Conservation (phyloP, 2,329 filamentous ascomycete species). For the Ceratocystis variospora region DNA sequence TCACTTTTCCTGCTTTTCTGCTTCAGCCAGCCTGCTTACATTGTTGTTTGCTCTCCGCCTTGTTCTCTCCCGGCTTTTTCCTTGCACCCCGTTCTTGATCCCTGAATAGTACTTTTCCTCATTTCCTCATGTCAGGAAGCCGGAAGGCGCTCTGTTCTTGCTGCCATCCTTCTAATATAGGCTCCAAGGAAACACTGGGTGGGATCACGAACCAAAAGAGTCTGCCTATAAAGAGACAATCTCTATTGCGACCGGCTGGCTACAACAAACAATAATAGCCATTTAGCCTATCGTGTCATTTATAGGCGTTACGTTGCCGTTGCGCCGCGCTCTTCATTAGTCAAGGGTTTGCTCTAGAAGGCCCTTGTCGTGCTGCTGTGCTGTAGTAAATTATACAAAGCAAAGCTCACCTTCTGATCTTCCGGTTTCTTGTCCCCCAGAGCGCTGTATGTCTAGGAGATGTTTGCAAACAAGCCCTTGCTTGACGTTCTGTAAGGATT, state of each 20-base stretch:
- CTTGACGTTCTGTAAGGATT: background rate
- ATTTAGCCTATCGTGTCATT: too few species aligned
- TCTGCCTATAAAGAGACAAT: too few species aligned
- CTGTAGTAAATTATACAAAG: background rate
- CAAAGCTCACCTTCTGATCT: background rate
- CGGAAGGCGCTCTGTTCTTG: background rate
- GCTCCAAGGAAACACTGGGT: too few species aligned
- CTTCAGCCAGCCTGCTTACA: background rate
- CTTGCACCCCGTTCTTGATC: background rate
- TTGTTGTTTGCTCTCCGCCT: background rate
- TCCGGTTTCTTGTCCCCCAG: too few species aligned
- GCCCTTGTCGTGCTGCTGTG: background rate
- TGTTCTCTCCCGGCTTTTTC: background rate
- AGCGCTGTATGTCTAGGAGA: background rate
- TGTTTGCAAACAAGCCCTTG: background rate
- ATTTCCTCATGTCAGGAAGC: background rate
- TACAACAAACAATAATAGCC: too few species aligned
- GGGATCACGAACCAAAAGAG: too few species aligned
- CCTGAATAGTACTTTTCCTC: background rate
- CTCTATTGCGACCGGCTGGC: too few species aligned
- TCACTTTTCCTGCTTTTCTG: background rate
- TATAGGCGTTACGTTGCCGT: too few species aligned
- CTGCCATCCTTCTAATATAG: background rate
- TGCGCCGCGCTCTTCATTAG: too few species aligned
- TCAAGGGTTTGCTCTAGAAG: too few species aligned